phyloP scores from a whole-genome alignment of 345 rosid species.

The Arabidopsis arenosa region DNA sequence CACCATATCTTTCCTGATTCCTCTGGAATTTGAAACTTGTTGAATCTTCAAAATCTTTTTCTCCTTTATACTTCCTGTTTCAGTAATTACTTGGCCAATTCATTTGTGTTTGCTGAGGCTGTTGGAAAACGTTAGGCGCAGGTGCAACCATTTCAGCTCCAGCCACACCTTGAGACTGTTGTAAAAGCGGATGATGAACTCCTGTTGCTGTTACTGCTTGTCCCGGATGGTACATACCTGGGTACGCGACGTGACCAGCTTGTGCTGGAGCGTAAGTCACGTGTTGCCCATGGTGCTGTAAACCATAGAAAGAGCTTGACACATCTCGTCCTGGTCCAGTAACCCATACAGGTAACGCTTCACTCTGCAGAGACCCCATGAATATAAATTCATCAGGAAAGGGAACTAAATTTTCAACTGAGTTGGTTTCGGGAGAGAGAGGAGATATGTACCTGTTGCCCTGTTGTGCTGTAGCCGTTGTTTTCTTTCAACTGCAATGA shows the following conservation, averaged over 20 bases:
- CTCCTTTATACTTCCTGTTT: conserved; percentile 44
- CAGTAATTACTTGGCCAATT: conserved; percentile 92
- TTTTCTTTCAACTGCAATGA: conserved; percentile 81
- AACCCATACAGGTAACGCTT: conserved; percentile 86
- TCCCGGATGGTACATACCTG: conserved; percentile 74
- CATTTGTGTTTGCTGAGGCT: conserved; percentile 87
- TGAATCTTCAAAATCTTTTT: conserved; percentile 34
- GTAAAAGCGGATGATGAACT: conserved; percentile 71
- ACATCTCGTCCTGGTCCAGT: conserved; percentile 81
- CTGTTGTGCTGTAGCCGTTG: conserved; percentile 72
- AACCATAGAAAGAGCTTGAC: conserved; percentile 75
- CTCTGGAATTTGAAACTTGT: conserved; percentile 41
- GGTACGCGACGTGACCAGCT: conserved; percentile 69
- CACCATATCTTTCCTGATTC: conserved; percentile 22
- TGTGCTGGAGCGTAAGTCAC: conserved; percentile 76
- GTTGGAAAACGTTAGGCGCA: conserved; percentile 78
- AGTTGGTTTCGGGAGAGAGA: neutral
- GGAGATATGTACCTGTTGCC: conserved; percentile 61
- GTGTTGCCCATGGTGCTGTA: conserved; percentile 89
- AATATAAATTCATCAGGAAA: conserved; percentile 33
- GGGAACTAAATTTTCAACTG: conserved; percentile 14
- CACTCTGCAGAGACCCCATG: conserved; percentile 61
- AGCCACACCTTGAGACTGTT: conserved; percentile 75
- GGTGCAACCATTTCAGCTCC: conserved; percentile 82
- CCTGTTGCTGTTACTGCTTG: conserved; percentile 72